Conservation (phyloP, 2,329 filamentous ascomycete genomes). For the Laburnicola sp. region DNA sequence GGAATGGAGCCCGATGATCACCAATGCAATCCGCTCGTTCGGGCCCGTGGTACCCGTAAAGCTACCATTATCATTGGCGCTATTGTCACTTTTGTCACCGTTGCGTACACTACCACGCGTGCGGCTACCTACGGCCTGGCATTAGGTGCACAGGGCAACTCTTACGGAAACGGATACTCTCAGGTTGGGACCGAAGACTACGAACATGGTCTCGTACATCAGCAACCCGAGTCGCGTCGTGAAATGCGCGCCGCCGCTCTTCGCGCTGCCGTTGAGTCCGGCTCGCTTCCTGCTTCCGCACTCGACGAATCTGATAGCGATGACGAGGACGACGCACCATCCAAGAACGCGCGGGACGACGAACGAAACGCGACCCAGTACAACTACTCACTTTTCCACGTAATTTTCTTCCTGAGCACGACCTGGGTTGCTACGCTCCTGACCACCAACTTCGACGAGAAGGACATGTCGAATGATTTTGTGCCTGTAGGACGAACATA, state of each 20-base stretch:
- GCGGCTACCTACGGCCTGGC: conserved; percentile 89
- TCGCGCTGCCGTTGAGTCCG: conserved; percentile 87
- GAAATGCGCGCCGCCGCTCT: conserved; percentile 94
- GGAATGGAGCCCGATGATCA: conserved; percentile 98
- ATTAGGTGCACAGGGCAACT: conserved; percentile 64
- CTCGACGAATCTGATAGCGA: conserved; percentile 72
- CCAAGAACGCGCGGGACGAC: conserved; percentile 74
- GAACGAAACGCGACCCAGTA: conserved; percentile 90
- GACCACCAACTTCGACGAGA: conserved; percentile 73
- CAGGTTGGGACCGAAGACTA: conserved; percentile 68
- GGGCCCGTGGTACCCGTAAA: conserved; percentile 81
- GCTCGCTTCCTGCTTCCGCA: conserved; percentile 87
- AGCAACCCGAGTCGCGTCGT: conserved; percentile 76
- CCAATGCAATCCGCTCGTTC: conserved; percentile 88
- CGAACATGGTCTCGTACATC: conserved; percentile 85
- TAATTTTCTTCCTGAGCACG: conserved; percentile 96
- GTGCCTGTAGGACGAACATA: conserved; percentile 92
- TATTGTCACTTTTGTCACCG: conserved; percentile 92
- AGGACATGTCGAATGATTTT: conserved; percentile 68
- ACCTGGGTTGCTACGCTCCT: conserved; percentile 93
- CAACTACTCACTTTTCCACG: conserved; percentile 92
- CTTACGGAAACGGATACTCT: conserved; percentile 57
- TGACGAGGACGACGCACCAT: conserved; percentile 64
- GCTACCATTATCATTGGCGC: conserved; percentile 91
- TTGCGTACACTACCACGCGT: conserved; percentile 95